Evolutionary conservation across 73 alveolate genomes (phyloP).

Genomic region (Loxodes magnus): DNA sequence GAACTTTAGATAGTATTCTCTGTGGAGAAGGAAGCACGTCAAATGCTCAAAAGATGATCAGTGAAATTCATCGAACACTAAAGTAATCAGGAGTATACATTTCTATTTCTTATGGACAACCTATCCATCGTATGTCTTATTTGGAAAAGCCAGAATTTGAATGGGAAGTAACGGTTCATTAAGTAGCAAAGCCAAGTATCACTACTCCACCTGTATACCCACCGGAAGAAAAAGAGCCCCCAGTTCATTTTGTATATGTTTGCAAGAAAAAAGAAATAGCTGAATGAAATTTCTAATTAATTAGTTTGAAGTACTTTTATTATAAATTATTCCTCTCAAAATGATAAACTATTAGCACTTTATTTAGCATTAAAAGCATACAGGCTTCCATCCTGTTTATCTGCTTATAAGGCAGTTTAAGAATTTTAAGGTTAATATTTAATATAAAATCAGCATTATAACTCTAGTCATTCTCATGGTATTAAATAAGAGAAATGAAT

Average conservation of each 20-base stretch:
- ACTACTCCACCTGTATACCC: slow-evolving; percentile 75
- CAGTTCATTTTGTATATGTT: slow-evolving; percentile 87
- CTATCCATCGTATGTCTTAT: slow-evolving; percentile 74
- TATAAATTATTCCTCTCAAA: too few relatives aligned
- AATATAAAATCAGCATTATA: too few relatives aligned
- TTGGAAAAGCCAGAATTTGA: slow-evolving; percentile 70
- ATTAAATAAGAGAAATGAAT: too few relatives aligned
- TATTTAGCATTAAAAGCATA: too few relatives aligned
- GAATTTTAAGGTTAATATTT: too few relatives aligned
- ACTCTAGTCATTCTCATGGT: too few relatives aligned
- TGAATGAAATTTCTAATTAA: too few relatives aligned
- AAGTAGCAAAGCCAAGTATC: slow-evolving; percentile 85
- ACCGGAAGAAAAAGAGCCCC: slow-evolving; percentile 84
- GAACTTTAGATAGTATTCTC: slow-evolving; percentile 82
- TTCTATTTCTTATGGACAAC: slow-evolving; percentile 86
- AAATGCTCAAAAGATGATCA: slow-evolving; percentile 73
- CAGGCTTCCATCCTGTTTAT: too few relatives aligned
- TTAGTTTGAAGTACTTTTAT: too few relatives aligned
- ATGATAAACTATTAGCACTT: too few relatives aligned
- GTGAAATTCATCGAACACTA: slow-evolving; percentile 83
- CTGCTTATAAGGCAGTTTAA: too few relatives aligned
- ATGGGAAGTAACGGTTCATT: slow-evolving; percentile 68
- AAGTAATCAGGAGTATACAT: slow-evolving; percentile 91
- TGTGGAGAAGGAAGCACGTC: slow-evolving; percentile 95
- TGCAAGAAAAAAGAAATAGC: slow-evolving; percentile 42